These are phyloP conservation scores for Leishmania guyanensis DNA, from an alignment of 208 protist genomes.

Conservation along the genomic window DNA sequence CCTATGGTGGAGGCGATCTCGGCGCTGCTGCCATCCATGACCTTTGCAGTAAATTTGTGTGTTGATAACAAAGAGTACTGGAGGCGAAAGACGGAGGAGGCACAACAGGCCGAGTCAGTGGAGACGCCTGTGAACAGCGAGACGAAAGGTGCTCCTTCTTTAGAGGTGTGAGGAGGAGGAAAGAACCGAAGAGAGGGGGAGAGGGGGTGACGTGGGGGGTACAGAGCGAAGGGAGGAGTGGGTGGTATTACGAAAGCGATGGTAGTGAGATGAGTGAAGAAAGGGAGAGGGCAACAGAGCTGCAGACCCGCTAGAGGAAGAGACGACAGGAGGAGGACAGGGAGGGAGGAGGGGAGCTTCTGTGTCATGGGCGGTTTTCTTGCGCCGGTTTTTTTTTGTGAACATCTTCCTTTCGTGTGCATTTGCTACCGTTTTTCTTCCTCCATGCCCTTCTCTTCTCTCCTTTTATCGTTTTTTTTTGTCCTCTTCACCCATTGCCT, in stretches of 20 bases:
- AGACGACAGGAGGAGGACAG: not conserved
- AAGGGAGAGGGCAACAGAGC: not conserved
- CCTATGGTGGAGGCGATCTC: conserved; percentile 89
- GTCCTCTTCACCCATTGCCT: not conserved
- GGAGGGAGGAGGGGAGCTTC: not conserved
- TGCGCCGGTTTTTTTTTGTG: not conserved
- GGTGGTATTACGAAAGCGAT: not conserved
- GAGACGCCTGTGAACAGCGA: not conserved
- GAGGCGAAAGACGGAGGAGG: conserved; percentile 53
- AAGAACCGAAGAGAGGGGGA: not conserved
- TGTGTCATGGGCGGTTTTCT: not conserved
- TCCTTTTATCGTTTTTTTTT: not conserved
- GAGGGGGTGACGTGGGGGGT: not conserved
- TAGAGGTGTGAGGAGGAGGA: not conserved
- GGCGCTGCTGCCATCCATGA: conserved; percentile 80
- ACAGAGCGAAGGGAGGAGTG: not conserved
- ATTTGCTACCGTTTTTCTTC: not conserved
- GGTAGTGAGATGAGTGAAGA: not conserved
- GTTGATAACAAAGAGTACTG: conserved; percentile 88
- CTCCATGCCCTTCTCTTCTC: not conserved
- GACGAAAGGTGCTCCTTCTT: not conserved
- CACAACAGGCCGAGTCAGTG: not conserved
- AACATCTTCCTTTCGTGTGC: not conserved
- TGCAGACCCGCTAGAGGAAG: not conserved
- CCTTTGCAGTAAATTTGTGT: conserved; percentile 79